Evolutionary conservation across 2,329 filamentous ascomycete species (phyloP), one percentile per base, ranked within the genome.

Genomic region (Ophiostoma triangulosporum): DNA sequence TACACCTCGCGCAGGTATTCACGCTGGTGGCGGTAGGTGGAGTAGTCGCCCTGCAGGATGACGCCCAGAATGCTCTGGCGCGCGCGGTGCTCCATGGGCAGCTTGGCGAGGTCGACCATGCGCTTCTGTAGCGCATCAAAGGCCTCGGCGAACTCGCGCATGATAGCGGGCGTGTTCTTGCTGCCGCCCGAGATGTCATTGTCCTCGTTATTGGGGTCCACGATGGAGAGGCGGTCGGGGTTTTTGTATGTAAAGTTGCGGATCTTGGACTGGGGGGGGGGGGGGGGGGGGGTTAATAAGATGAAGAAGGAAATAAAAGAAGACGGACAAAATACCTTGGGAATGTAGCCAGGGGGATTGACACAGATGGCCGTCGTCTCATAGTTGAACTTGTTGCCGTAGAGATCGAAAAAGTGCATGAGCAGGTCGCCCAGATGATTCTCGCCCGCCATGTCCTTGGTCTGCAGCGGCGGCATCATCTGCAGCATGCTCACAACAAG

Each of bases 151-250:
- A 98, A 97, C 12, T 75, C 73, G n/a, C 72, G 64, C 59, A 87
- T 71, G 49, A 96, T 86, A 8, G 77, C 71, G 0, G 67, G 59
- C 7, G 85, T 86, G 59, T 87, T 85, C 46, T 73, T 76, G 0
- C 89, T 93, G 9, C 90, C 90, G 9, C 89, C 89, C 0, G 93
- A 84, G 26, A 98, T 93, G 63, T 98, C 93, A 65, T 97, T 97
- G 26, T 75, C 70, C 0, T 78, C 66, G 55, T 87, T 86, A 66
- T 97, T 95, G 0, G 93, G 93, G 63, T 98, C 93, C 55, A 95
- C 84, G 61, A 98, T 95, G 8, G 84, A 86, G 1, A 98, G 73
- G 1, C 88, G 81, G 50, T 84, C 74, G 14, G 66, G 68, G 62
- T 83, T 82, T 61, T 77, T 78, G 62, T 83, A 80, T 4, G 72